Conservation (phyloP, 2,329 filamentous ascomycete genomes). For the Hypoxylon sp. region DNA sequence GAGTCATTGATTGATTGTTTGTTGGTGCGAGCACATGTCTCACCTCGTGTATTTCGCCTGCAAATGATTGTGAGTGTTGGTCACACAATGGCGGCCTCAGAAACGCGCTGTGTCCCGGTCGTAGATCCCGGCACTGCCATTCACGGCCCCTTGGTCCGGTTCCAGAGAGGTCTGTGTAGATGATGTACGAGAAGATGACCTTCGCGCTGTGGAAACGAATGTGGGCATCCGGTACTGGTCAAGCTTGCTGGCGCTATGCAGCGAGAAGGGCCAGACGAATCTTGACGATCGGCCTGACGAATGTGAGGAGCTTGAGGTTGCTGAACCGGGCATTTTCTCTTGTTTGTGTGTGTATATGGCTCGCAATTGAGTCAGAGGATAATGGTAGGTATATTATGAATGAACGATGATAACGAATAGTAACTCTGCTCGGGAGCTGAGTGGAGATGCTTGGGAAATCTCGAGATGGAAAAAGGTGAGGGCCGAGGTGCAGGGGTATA, state of each 20-base stretch:
- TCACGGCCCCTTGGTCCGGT: not conserved
- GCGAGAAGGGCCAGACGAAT: conserved; percentile 32
- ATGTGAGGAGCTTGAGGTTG: conserved; percentile 13
- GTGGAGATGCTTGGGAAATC: not conserved
- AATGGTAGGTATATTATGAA: not conserved
- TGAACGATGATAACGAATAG: not conserved
- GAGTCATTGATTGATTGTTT: not conserved
- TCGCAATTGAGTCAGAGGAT: not conserved
- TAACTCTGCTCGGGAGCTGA: not conserved
- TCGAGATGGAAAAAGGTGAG: not conserved
- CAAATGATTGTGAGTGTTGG: not conserved
- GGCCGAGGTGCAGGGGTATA: conserved; percentile 7
- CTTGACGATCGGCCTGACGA: conserved; percentile 10
- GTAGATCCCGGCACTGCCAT: conserved; percentile 7
- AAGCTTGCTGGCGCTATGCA: conserved; percentile 21
- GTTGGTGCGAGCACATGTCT: not conserved
- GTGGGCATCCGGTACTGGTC: conserved; percentile 28
- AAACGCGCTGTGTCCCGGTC: not conserved
- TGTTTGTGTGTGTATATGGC: not conserved
- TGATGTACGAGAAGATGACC: conserved; percentile 13
- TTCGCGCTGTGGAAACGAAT: conserved; percentile 16
- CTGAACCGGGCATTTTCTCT: conserved; percentile 16
- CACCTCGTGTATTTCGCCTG: not conserved
- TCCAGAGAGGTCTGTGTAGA: conserved; percentile 12
- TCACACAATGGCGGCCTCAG: not conserved